These are phyloP conservation scores for Colletotrichum somersetense DNA, from an alignment of 2,329 filamentous ascomycete species.

Conservation along the genomic window DNA sequence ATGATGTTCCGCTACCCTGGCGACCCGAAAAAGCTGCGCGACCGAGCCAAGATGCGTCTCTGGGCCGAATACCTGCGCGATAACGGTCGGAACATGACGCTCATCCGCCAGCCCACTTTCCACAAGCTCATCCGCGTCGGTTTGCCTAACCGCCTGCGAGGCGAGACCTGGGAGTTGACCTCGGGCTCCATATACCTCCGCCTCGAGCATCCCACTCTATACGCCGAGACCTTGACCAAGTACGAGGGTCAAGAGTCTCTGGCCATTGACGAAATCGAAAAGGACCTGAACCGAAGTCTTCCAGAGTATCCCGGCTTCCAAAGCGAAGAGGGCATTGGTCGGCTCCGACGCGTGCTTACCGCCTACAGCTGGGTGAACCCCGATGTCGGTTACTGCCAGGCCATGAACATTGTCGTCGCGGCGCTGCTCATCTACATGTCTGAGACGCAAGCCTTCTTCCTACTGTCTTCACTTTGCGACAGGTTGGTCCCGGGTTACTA, in stretches of 20 bases:
- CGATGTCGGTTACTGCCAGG: conserved; percentile 97
- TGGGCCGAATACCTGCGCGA: conserved; percentile 98
- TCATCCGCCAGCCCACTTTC: conserved; percentile 96
- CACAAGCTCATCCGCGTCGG: conserved; percentile 97
- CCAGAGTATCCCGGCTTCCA: conserved; percentile 98
- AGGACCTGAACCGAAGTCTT: conserved; percentile 94
- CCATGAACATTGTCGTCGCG: conserved; percentile 99
- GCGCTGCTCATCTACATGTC: conserved; percentile 99
- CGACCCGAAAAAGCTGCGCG: conserved; percentile 91
- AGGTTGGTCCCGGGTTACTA: conserved; percentile 96
- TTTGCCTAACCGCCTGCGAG: conserved; percentile 89
- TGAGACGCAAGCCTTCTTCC: conserved; percentile 93
- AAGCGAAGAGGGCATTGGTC: conserved; percentile 92
- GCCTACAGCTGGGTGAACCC: conserved; percentile 98
- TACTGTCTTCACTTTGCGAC: conserved; percentile 92
- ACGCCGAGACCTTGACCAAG: conserved; percentile 85
- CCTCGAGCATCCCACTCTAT: conserved; percentile 86
- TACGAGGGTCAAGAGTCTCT: conserved; percentile 89
- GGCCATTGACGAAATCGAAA: conserved; percentile 98
- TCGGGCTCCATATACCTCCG: conserved; percentile 92
- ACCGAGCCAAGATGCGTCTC: conserved; percentile 95
- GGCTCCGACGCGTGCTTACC: conserved; percentile 89
- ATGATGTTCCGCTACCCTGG: conserved; percentile 95
- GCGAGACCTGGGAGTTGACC: conserved; percentile 95
- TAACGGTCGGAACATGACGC: conserved; percentile 91